These are phyloP conservation scores for Dictyostelium purpureum DNA, from an alignment of 78 protist species.

Conservation along the genomic window DNA sequence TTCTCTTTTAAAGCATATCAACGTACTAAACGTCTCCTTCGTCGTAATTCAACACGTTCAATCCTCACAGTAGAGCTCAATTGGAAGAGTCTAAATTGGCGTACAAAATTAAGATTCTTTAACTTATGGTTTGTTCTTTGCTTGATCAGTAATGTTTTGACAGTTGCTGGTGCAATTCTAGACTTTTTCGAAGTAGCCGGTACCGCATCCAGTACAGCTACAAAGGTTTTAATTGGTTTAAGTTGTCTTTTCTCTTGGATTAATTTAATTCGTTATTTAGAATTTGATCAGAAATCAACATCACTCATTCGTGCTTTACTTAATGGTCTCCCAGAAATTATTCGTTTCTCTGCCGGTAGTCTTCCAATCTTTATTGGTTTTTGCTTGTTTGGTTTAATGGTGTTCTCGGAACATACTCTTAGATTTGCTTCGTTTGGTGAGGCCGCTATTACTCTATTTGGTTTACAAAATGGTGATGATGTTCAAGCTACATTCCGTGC, in stretches of 20 bases:
- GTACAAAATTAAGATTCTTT: constrained; percentile 75
- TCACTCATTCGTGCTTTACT: constrained; percentile 63
- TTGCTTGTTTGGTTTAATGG: constrained; percentile 74
- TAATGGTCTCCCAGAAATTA: constrained; percentile 67
- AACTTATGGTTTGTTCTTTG: constrained; percentile 77
- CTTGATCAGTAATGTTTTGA: constrained; percentile 21
- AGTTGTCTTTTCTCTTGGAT: constrained; percentile 59
- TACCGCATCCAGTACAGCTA: background rate
- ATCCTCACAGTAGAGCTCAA: constrained; percentile 10
- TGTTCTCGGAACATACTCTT: constrained; percentile 46
- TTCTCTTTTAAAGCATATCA: constrained; percentile 73
- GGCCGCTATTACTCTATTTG: constrained; percentile 76
- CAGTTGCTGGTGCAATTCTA: constrained; percentile 34
- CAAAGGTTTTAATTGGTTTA: constrained; percentile 39
- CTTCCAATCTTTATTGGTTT: constrained; percentile 81
- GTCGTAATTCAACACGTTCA: constrained; percentile 5
- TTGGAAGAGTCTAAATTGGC: constrained; percentile 54
- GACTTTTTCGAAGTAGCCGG: constrained; percentile 61
- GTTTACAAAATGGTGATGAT: constrained; percentile 84
- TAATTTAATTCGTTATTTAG: constrained; percentile 61
- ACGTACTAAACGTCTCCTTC: constrained; percentile 41
- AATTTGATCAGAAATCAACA: constrained; percentile 66
- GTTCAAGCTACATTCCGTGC: constrained; percentile 75
- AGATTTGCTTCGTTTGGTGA: constrained; percentile 75
- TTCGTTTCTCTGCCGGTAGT: constrained; percentile 76